Base-by-base conservation (phyloP, 371 early-diverging fungal species). In the Syncephalastrum racemosum region DNA sequence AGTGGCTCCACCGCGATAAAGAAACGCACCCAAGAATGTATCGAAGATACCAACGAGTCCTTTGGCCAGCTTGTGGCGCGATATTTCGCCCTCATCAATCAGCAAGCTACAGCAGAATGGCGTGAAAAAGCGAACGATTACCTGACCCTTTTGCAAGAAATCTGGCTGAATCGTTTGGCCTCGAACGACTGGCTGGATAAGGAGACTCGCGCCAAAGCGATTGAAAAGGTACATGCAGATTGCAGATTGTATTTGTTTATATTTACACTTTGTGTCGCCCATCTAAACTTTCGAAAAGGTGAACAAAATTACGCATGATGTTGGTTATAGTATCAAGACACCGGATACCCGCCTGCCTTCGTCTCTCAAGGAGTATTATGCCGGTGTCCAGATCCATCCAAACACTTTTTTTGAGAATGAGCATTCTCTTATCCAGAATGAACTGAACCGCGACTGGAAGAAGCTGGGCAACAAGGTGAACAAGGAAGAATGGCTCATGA, bases 61-160 rank as follows among this genome's bases (percentile, higher is more conserved):
- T 62, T 88, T 53, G 84, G 85, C 1, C 71, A 73, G 15, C 56
- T 83, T 16, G 63, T 77, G 0, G 86, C 85, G 0, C 76, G 84
- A 19, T 85, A 79, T 53, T 86, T 69, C 69, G 70, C 80, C 13
- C 52, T 81, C 58, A 56, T 58, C 39, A 48, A 66, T 10, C 10
- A 10, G 10, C 36, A 31, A 10, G 36, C 36, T 10, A 8, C 36
- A 31, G 2, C 82, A 82, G 54, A 75, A 74, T 22, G 75, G 76
- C 39, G 68, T 66, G 16, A 64, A 72, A 27, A 53, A 67, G 4
- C 64, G 65, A 6, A 53, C 14, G 50, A 60, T 10, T 71, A 82
- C 54, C 69, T 87, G 13, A 53, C 49, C 1, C 50, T 51, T 4
- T 62, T 75, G 20, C 54, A 64, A 6, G 56, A 63, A 4, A 53